phyloP scores from a whole-genome alignment of 1,284 basidiomycete species.

The Uromyces viciae-fabae region DNA sequence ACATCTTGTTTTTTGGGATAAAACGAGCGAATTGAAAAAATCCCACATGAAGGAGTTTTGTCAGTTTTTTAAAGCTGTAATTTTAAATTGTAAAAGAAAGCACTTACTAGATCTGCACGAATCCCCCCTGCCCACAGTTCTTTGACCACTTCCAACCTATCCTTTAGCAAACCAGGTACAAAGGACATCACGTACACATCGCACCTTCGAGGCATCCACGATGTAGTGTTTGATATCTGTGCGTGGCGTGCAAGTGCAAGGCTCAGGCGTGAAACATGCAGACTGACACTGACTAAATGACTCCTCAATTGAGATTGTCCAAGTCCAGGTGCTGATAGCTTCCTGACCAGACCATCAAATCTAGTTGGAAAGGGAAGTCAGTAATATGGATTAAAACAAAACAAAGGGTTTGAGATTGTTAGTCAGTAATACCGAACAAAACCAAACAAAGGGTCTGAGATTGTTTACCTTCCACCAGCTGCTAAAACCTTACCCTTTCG shows the following conservation, averaged over 20 bases:
- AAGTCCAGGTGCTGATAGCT: constrained; percentile 52
- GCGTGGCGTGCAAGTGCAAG: constrained; percentile 55
- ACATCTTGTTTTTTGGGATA: constrained; percentile 21
- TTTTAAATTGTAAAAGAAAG: no score
- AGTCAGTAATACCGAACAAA: background rate
- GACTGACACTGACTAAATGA: constrained; percentile 37
- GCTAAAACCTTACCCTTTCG: constrained; percentile 59
- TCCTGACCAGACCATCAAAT: constrained; percentile 59
- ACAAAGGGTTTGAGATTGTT: constrained; percentile 47
- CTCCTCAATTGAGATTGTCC: constrained; percentile 18
- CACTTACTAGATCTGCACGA: constrained; percentile 79
- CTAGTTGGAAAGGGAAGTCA: constrained; percentile 55
- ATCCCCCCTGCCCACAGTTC: constrained; percentile 76
- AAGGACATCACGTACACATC: constrained; percentile 70
- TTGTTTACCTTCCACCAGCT: constrained; percentile 57
- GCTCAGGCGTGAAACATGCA: constrained; percentile 55
- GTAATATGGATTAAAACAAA: constrained; percentile 30
- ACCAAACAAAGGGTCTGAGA: constrained; percentile 34
- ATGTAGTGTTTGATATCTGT: constrained; percentile 55
- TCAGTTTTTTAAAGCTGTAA: no score
- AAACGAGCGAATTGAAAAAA: background rate
- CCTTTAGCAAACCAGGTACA: constrained; percentile 68
- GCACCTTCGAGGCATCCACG: constrained; percentile 58
- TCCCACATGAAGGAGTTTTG: background rate
- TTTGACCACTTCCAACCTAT: constrained; percentile 71